Evolutionary conservation across 2,329 filamentous ascomycete species (phyloP), one percentile per base, ranked within the genome.

Genomic region (Calonectria multiphialidica): DNA sequence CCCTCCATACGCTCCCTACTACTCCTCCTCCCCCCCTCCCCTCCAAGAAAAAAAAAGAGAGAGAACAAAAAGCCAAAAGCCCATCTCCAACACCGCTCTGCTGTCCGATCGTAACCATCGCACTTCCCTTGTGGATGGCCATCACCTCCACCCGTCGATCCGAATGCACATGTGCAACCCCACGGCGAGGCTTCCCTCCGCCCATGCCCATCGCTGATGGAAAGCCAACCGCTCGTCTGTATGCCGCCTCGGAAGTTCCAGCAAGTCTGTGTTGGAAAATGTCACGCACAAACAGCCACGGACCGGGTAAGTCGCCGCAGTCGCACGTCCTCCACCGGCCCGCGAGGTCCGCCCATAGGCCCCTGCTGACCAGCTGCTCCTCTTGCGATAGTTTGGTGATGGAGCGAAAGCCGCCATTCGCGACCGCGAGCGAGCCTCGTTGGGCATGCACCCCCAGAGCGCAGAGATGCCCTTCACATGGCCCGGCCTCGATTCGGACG

Each of bases 271-370:
- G 81, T 86, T 40, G 84, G 84, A 44, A 79, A 74, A 73, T 85
- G 84, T 74, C 77, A 84, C 74, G 76, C 75, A 42, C 84, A 86
- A 76, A 83, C 82, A 21, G 81, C 81, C 33, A 76, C 74, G 7
- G 82, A 85, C 37, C 81, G 84, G 62, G 84, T 85, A 67, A 77
- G 82, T 76, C 16, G 18, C 76, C 16, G 16, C 30, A 18, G 18
- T 44, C 65, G 40, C 21, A 4, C 44, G 45, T 13, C 25, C 10
- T 12, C 7, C 28, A 30, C 23, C 57, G 16, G 23, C n/a, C 44
- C n/a, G 10, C 23, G 23, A 57, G 28, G 18, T n/a, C 30, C 30
- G 13, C n/a, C 30, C 21, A 28, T 37, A 8, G 9, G 2, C 21
- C 65, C 16, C 33, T 16, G 65, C 59, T 68, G 63, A 79, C 62